A percentile compares a stretch with the other conserved stretches of the same genome.
Conservation (phyloP, 164 flowering plant species). For the Vitis rotundifolia region DNA sequence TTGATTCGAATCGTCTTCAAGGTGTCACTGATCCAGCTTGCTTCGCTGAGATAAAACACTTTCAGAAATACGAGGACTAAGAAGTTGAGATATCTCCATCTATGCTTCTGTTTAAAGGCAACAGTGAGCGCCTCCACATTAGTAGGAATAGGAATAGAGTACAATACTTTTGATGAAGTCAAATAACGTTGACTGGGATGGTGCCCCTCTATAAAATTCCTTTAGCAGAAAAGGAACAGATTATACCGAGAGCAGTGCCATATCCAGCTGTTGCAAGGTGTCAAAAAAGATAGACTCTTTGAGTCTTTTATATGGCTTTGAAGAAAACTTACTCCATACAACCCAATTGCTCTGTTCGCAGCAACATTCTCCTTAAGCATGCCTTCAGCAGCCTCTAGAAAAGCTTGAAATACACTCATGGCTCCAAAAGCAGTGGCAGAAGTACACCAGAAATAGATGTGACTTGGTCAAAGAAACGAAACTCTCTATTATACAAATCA, state of each 20-base stretch:
- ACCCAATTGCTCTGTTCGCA: too few relatives aligned
- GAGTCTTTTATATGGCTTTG: constrained; percentile 32
- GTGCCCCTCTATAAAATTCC: too few relatives aligned
- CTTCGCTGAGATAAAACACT: too few relatives aligned
- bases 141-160: too few relatives aligned
- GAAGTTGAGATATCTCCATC: too few relatives aligned
- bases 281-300: constrained; percentile 63
- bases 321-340: constrained; percentile 70
- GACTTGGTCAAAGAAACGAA: constrained; percentile 93
- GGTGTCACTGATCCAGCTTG: too few relatives aligned
- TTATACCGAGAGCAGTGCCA: constrained; percentile 97
- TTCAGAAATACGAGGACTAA: too few relatives aligned
- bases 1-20: too few relatives aligned
- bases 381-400: constrained; percentile 81
- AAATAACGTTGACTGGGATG: too few relatives aligned
- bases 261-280: constrained; percentile 99
- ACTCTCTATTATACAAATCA: constrained; percentile 81
- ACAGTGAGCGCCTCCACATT: too few relatives aligned
- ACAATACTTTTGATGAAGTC: too few relatives aligned
- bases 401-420: constrained; percentile 67
- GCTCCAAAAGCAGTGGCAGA: constrained; percentile 62
- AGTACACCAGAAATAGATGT: constrained; percentile 93
- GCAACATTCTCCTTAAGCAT: constrained; percentile 95
- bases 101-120: too few relatives aligned
- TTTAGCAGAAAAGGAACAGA: constrained; percentile 72